Percentiles rank a stretch among this genome's conserved stretches.
Evolutionary conservation across 805 yeast genomes (phyloP).

Genomic region (Wickerhamiella cacticola): DNA sequence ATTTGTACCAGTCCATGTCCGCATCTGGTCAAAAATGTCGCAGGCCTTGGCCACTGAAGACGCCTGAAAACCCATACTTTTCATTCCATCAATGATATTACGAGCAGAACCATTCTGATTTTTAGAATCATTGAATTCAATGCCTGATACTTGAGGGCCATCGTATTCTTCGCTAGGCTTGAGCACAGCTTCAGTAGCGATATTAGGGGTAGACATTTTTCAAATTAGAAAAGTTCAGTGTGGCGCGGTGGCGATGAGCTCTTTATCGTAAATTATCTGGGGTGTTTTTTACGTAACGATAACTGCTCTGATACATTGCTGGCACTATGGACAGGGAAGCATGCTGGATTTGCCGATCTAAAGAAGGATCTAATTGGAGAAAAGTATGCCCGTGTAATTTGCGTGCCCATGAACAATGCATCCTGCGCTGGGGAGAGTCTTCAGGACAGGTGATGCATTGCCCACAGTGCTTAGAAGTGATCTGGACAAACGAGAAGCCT

Average conservation of each 20-base stretch:
- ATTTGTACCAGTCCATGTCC: constrained; percentile 82
- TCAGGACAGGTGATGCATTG: constrained; percentile 20
- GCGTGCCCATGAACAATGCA: constrained; percentile 36
- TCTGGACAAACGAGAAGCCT: constrained; percentile 17
- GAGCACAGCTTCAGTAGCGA: constrained; percentile 85
- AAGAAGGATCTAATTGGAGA: constrained; percentile 30
- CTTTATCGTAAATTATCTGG: not conserved
- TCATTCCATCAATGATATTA: constrained; percentile 73
- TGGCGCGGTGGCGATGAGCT: not conserved
- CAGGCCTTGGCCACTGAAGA: constrained; percentile 76
- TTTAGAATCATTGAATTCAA: constrained; percentile 72
- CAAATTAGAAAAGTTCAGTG: not conserved
- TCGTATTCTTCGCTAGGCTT: constrained; percentile 71
- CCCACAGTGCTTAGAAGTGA: constrained; percentile 27
- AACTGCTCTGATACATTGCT: too few species aligned
- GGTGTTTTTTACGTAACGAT: not conserved
- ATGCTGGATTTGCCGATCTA: constrained; percentile 15
- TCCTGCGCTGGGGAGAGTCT: constrained; percentile 34
- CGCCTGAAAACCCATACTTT: constrained; percentile 95
- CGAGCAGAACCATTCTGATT: constrained; percentile 69
- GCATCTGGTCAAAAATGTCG: constrained; percentile 85
- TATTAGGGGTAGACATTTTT: constrained; percentile 37
- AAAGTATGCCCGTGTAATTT: constrained; percentile 37
- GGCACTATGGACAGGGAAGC: not conserved
- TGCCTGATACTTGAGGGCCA: constrained; percentile 70